Percentiles rank a stretch among this genome's conserved stretches.
Evolutionary conservation across 805 yeast genomes (phyloP).

Genomic region (Cyberlindnera saturnus): DNA sequence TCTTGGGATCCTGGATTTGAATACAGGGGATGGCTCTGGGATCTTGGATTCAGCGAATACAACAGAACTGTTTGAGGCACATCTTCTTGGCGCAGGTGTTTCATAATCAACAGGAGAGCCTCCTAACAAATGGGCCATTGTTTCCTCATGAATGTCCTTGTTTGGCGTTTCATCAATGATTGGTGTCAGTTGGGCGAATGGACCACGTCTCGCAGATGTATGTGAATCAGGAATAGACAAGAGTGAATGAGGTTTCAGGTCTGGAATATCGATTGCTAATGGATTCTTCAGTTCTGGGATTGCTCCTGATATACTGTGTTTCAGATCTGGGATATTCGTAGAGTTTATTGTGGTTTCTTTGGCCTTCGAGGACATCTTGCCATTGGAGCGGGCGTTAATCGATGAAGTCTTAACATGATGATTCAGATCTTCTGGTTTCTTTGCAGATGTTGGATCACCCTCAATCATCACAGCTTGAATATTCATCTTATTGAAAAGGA

Average conservation of each 20-base stretch:
- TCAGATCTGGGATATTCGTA: neutral
- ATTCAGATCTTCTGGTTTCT: slow-evolving; percentile 14
- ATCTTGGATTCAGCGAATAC: slow-evolving; percentile 8
- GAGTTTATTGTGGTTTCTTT: slow-evolving; percentile 2
- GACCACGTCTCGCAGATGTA: neutral
- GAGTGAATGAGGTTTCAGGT: neutral
- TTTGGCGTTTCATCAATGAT: neutral
- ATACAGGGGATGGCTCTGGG: slow-evolving; percentile 6
- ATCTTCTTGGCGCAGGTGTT: slow-evolving; percentile 17
- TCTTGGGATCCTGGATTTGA: slow-evolving; percentile 19
- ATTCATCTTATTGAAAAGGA: slow-evolving; percentile 35
- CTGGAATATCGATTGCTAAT: neutral
- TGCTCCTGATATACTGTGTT: too few relatives aligned
- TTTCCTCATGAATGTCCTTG: slow-evolving; percentile 9
- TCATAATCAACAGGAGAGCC: slow-evolving; percentile 6
- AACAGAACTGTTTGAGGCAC: slow-evolving; percentile 5
- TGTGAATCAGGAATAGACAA: neutral
- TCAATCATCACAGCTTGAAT: slow-evolving; percentile 32
- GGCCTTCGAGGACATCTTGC: slow-evolving; percentile 10
- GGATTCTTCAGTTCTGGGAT: slow-evolving; percentile 15
- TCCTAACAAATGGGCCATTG: slow-evolving; percentile 8
- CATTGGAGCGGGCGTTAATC: slow-evolving; percentile 13
- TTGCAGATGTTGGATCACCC: slow-evolving; percentile 26
- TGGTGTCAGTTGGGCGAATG: neutral
- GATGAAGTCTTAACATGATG: slow-evolving; percentile 4